Evolutionary conservation across 202 grass and related monocot genomes (phyloP), one percentile per base, ranked within the genome.

Genomic region (Dendrocalamus latiflorus): DNA sequence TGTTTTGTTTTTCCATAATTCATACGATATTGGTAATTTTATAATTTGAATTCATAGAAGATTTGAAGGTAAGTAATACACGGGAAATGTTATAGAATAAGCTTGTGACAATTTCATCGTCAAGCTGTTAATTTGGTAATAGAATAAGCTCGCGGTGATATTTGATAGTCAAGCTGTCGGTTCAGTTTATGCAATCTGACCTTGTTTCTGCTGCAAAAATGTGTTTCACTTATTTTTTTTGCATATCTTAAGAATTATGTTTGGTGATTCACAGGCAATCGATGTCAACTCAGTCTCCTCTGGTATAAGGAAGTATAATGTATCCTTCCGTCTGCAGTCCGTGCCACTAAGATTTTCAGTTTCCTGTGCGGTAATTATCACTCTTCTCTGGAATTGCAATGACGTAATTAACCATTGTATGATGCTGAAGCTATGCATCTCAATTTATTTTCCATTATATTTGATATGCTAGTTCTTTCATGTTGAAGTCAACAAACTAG

Each of bases 271-370:
- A 62, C 84, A 90, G 88, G 80, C 88, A 55, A 38, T 75, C 80
- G 79, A 68, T 72, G 49, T 50, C n/a, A 88, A 75, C 34, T 33
- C 86, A 0, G 43, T 48, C 22, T 82, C 82, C 66, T 85, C 86
- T 86, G 58, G 66, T 88, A 55, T 57, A 59, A 91, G 53, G 77
- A 91, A 85, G 73, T 53, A 77, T 26, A 85, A 75, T 79, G 77
- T 84, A 37, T 11, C 86, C 68, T 85, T 91, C 60, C 68, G 37
- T 16, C 38, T 83, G 60, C 85, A 75, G 77, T 59, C 50, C 62
- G 77, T 59, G 16, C 41, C 76, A 12, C 82, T 51, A 77, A 84
- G 82, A 82, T 79, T 79, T 9, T 24, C 65, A 6, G 67, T 88
- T 82, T 70, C 2, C 16, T 86, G 86, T 78, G 50, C 74, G 22